Percentiles rank a stretch among this genome's conserved stretches.
These are phyloP conservation scores for Tagetes patula DNA, from an alignment of 129 eudicot genomes.

Conservation along the genomic window DNA sequence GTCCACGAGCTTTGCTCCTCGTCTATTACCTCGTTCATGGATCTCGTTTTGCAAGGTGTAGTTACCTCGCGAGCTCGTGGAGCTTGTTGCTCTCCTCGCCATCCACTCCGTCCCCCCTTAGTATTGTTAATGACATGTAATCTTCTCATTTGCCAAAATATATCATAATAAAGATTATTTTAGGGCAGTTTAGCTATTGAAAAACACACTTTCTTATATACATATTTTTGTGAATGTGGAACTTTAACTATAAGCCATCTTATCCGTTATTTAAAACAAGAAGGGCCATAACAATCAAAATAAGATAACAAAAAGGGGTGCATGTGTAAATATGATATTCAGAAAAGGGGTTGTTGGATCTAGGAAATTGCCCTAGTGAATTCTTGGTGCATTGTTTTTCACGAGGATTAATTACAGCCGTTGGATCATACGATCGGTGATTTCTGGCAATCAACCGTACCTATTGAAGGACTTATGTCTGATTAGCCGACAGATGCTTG, in stretches of 20 bases:
- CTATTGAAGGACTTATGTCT: conserved; percentile 36
- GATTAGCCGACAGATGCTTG: conserved; percentile 39
- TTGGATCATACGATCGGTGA: conserved; percentile 34
- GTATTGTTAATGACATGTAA: no score
- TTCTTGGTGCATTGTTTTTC: conserved; percentile 39
- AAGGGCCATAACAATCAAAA: background rate
- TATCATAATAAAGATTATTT: no score
- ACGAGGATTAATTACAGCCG: conserved; percentile 40
- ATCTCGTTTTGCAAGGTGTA: no score
- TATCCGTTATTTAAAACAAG: background rate
- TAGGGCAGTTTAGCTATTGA: no score
- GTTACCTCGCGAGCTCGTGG: no score
- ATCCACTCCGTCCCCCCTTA: no score
- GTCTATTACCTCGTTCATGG: no score
- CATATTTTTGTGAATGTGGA: no score
- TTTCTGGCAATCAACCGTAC: conserved; percentile 43
- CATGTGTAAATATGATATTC: background rate
- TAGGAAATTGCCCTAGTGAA: conserved; percentile 50
- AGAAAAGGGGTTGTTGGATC: conserved; percentile 45
- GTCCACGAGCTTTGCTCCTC: no score
- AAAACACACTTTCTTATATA: no score
- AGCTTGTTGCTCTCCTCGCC: no score
- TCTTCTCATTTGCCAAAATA: no score
- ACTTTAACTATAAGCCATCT: background rate
- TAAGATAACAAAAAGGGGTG: conserved; percentile 10